Percentiles rank a stretch among this genome's conserved stretches.
Conservation (phyloP, 768 basidiomycete species). For the Leccinum subgranulosum region DNA sequence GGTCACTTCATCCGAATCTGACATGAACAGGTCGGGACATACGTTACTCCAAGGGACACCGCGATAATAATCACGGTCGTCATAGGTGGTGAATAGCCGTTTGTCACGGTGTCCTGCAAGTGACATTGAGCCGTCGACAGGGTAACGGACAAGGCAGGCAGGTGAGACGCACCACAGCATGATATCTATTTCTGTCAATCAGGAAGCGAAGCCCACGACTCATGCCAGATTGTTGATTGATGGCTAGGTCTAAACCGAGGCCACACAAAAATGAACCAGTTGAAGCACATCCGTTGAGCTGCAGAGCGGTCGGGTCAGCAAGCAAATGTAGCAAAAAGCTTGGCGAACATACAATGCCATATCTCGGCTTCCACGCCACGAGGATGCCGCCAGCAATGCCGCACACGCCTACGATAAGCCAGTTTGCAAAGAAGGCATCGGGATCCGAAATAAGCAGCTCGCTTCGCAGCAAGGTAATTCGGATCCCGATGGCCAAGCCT, state of each 20-base stretch:
- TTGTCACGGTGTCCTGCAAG: slow-evolving; percentile 44
- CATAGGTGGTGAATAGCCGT: slow-evolving; percentile 49
- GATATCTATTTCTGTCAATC: slow-evolving; percentile 59
- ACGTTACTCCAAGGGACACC: slow-evolving; percentile 56
- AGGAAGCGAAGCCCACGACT: slow-evolving; percentile 61
- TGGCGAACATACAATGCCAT: slow-evolving; percentile 44
- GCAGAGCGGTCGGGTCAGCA: slow-evolving; percentile 7
- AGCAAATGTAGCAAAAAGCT: not conserved
- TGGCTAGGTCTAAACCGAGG: slow-evolving; percentile 53
- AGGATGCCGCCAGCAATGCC: slow-evolving; percentile 41
- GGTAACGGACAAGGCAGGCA: not conserved
- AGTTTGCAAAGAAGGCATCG: slow-evolving; percentile 42
- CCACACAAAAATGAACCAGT: slow-evolving; percentile 57
- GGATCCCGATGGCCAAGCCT: slow-evolving; percentile 55
- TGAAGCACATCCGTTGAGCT: slow-evolving; percentile 52
- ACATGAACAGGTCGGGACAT: slow-evolving; percentile 23
- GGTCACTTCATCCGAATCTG: not conserved
- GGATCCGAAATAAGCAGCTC: slow-evolving; percentile 44
- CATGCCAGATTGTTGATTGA: slow-evolving; percentile 60
- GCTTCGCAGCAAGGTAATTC: slow-evolving; percentile 47
- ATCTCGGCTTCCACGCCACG: slow-evolving; percentile 44
- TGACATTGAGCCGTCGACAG: not conserved
- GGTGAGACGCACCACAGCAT: slow-evolving; percentile 44
- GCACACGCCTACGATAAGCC: slow-evolving; percentile 48
- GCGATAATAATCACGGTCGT: slow-evolving; percentile 50